Conservation (phyloP, 371 early-diverging fungal genomes). For the Nematocida sp. region DNA sequence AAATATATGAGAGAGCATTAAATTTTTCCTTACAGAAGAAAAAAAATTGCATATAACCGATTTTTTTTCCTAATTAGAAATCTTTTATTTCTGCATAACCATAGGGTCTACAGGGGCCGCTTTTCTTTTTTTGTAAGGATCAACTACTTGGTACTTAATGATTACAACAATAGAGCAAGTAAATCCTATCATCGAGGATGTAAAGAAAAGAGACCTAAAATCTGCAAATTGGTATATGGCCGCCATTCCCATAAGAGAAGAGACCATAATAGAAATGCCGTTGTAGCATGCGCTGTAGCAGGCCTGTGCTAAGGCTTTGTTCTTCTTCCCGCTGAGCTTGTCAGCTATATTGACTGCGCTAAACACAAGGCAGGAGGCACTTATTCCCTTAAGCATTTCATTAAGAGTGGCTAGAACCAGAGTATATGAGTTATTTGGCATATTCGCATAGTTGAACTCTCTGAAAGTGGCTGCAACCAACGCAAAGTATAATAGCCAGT, state of each 20-base stretch:
- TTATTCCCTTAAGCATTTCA: constrained; percentile 50
- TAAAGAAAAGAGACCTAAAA: constrained; percentile 46
- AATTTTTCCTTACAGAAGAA: too few relatives aligned
- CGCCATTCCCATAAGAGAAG: constrained; percentile 36
- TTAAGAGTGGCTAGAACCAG: constrained; percentile 5
- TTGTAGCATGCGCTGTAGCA: constrained; percentile 51
- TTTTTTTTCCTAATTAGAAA: too few relatives aligned
- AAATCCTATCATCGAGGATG: constrained; percentile 36
- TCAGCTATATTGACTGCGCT: constrained; percentile 52
- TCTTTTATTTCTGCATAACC: too few relatives aligned
- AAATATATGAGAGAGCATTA: too few relatives aligned
- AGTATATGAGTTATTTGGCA: constrained; percentile 2
- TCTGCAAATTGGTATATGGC: constrained; percentile 16
- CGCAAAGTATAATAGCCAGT: constrained; percentile 43
- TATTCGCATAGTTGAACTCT: constrained; percentile 46
- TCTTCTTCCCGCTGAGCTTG: constrained; percentile 8
- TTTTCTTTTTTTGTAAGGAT: too few relatives aligned
- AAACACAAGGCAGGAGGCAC: constrained; percentile 41
- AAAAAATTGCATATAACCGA: too few relatives aligned
- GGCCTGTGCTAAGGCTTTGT: constrained; percentile 46
- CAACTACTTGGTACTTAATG: constrained; percentile 41
- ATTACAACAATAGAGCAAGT: constrained; percentile 23
- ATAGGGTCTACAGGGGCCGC: too few relatives aligned
- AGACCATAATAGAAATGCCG: constrained; percentile 40
- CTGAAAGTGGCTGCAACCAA: constrained; percentile 39